Evolutionary conservation across 2,329 filamentous ascomycete species (phyloP), one percentile per base, ranked within the genome.

Genomic region (Proliferodiscus dingleyae): DNA sequence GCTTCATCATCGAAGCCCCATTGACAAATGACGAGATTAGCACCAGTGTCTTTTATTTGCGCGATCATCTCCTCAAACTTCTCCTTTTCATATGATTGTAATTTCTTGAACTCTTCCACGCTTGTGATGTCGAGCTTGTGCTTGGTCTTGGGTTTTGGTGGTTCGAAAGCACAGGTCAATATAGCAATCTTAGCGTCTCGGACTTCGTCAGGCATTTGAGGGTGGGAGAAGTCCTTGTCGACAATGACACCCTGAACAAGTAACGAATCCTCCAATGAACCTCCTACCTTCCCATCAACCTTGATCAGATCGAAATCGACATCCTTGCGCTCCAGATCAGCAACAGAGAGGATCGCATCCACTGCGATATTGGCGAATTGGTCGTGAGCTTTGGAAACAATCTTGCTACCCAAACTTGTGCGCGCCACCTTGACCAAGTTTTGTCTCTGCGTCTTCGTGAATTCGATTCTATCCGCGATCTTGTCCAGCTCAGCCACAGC

Each of bases 1-100:
- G 93, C 93, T 72, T 98, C 93, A 64, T 98, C 93, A 65, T 98
- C 93, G 64, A 98, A 98, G 57, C 93, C 93, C 93, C 94, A 98
- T 68, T 98, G 94, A 71, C 93, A 98, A 64, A 98, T 95, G 54
- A 90, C 93, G 50, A 98, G 78, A 72, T 98, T 98, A 55, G 93
- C 93, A 51, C 93, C 93, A 1, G 91, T 94, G 61, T 87, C 87
- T 74, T 98, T 98, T 74, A 98, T 93, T 70, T 96, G 87, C 65
- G 94, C 78, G 61, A 98, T 96, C 93, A 98, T 98, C 73, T 97
- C 91, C 48, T 88, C 80, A 65, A 98, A 98, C 72, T 97, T 98
- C 65, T 88, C 86, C 61, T 84, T 84, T 71, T 98, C 93, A 72
- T 98, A 98, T 59, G 78, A 87, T 66, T 98, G 93, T 55, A 98